These are phyloP conservation scores for Plasmodium yoelii DNA, from an alignment of 169 alveolate species.

Conservation along the genomic window DNA sequence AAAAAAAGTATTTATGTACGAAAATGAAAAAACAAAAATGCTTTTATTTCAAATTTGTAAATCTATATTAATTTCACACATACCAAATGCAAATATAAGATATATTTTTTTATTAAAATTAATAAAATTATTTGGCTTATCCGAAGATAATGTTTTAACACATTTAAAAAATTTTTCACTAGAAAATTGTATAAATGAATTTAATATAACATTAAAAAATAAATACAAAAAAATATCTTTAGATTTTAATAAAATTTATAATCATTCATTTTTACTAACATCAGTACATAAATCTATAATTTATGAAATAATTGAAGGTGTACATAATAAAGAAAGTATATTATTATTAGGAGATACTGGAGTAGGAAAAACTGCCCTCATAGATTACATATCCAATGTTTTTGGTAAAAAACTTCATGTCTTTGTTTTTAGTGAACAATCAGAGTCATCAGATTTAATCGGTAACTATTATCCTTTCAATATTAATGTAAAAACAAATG, in stretches of 20 bases:
- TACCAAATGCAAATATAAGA: constrained; percentile 34
- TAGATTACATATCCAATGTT: constrained; percentile 92
- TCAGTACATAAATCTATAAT: constrained; percentile 87
- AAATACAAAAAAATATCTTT: constrained; percentile 9
- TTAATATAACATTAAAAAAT: constrained; percentile 26
- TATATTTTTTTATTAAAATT: constrained; percentile 4
- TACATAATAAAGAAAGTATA: constrained; percentile 94
- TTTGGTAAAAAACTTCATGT: constrained; percentile 92
- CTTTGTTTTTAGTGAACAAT: constrained; percentile 93
- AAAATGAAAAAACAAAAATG: constrained; percentile 20
- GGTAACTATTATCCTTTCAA: constrained; percentile 89
- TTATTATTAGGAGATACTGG: constrained; percentile 99
- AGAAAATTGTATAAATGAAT: constrained; percentile 16
- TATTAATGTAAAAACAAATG: constrained; percentile 66
- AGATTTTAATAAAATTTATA: constrained; percentile 15
- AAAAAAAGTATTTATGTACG: constrained; percentile 25
- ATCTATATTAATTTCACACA: constrained; percentile 57
- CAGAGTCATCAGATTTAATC: constrained; percentile 93
- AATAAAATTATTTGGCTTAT: constrained; percentile 12
- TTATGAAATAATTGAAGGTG: constrained; percentile 87
- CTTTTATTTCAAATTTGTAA: constrained; percentile 55
- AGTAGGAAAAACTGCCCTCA: constrained; percentile 97
- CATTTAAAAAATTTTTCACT: constrained; percentile 10
- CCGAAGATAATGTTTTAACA: constrained; percentile 4
- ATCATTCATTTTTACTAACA: constrained; percentile 70